These are phyloP conservation scores for Sutorius australiensis DNA, from an alignment of 768 basidiomycete genomes.

Conservation along the genomic window DNA sequence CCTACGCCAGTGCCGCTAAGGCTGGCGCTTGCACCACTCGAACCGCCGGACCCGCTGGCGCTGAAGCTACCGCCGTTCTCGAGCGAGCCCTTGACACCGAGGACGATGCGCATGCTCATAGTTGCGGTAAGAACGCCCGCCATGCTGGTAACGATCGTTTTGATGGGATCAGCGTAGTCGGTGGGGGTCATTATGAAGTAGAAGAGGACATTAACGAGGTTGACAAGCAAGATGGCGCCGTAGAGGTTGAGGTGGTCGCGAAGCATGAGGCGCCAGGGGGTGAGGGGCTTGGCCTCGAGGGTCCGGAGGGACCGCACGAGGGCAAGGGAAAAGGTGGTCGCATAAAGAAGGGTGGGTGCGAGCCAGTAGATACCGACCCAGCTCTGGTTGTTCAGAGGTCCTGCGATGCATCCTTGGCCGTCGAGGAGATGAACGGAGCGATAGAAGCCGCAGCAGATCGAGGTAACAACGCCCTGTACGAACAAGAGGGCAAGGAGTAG, in stretches of 20 bases:
- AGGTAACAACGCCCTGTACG: constrained; percentile 69
- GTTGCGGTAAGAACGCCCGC: constrained; percentile 83
- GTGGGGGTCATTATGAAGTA: constrained; percentile 81
- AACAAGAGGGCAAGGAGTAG: constrained; percentile 59
- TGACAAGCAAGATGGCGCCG: constrained; percentile 74
- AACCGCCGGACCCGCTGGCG: constrained; percentile 41
- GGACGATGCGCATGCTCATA: constrained; percentile 84
- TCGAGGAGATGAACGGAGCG: constrained; percentile 70
- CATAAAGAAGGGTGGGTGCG: constrained; percentile 65
- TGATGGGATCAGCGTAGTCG: constrained; percentile 59
- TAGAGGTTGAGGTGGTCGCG: constrained; percentile 87
- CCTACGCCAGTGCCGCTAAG: constrained; percentile 18
- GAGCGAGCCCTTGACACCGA: constrained; percentile 76
- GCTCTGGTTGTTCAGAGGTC: constrained; percentile 55
- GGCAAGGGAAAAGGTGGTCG: constrained; percentile 26
- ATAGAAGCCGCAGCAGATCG: constrained; percentile 73
- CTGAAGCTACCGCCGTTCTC: constrained; percentile 68
- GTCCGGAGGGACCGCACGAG: constrained; percentile 22
- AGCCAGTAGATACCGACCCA: constrained; percentile 91
- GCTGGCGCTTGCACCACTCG: constrained; percentile 49
- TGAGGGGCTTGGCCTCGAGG: constrained; percentile 45
- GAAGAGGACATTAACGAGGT: constrained; percentile 81
- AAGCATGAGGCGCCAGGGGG: constrained; percentile 83
- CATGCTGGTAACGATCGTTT: constrained; percentile 82
- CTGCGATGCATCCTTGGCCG: constrained; percentile 85